A percentile compares a stretch with the other conserved stretches of the same genome.
These are phyloP conservation scores for Puccinellia tenuiflora DNA, from an alignment of 176 grass and related monocot species.

Conservation along the genomic window DNA sequence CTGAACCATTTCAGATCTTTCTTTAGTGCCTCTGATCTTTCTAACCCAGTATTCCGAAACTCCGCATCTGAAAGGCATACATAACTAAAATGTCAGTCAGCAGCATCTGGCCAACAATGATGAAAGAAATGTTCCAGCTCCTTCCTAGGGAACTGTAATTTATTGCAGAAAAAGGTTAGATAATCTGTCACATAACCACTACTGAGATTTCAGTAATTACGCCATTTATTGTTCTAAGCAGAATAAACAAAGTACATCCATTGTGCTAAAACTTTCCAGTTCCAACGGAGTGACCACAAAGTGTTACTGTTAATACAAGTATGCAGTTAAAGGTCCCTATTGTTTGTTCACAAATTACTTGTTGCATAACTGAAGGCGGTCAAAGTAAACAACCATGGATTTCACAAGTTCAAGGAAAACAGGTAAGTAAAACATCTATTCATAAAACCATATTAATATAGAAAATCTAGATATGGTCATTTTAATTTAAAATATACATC, in stretches of 20 bases:
- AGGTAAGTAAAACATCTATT: neutral
- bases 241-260: neutral
- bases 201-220: neutral
- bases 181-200: neutral
- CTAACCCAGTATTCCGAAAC: constrained; percentile 76
- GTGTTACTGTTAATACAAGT: neutral
- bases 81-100: constrained; percentile 2
- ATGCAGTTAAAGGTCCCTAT: neutral
- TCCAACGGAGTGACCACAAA: neutral
- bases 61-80: constrained; percentile 62
- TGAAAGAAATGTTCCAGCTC: neutral
- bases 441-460: neutral
- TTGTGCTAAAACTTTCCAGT: neutral
- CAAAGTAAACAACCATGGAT: neutral
- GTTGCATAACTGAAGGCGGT: neutral
- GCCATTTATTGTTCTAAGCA: neutral
- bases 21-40: constrained; percentile 73
- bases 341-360: neutral
- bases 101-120: neutral
- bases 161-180: neutral
- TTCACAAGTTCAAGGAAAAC: neutral
- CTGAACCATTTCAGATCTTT: constrained; percentile 92
- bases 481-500: neutral
- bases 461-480: neutral
- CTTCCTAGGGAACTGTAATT: neutral